A percentile compares a stretch with the other conserved stretches of the same genome.
Conservation (phyloP, 169 alveolate genomes). For the Babesia sp. region DNA sequence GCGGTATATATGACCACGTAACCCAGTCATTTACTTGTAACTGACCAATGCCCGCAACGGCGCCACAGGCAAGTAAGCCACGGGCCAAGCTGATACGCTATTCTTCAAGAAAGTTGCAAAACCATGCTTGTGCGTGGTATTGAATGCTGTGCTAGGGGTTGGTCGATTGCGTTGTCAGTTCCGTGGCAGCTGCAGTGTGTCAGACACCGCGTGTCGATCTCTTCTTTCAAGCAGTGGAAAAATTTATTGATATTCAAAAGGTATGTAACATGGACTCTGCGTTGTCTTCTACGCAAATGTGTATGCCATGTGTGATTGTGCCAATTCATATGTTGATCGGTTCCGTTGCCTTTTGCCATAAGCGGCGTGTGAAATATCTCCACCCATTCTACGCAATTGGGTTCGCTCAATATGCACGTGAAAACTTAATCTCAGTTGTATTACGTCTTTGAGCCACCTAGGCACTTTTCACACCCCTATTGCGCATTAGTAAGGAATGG, state of each 20-base stretch:
- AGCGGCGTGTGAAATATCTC: background rate
- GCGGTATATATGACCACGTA: constrained; percentile 8
- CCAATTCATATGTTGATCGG: background rate
- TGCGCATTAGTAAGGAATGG: background rate
- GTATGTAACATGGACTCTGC: constrained; percentile 19
- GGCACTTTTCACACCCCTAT: background rate
- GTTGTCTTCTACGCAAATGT: background rate
- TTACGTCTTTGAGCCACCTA: background rate
- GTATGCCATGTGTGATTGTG: background rate
- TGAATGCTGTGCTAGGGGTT: background rate
- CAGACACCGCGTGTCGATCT: constrained; percentile 50
- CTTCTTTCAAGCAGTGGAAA: constrained; percentile 63
- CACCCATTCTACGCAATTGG: background rate
- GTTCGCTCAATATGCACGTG: no score
- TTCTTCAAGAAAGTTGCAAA: background rate
- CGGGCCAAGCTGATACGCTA: background rate
- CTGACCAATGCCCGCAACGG: background rate
- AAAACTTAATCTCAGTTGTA: no score
- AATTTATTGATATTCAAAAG: constrained; percentile 58
- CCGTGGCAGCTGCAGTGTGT: constrained; percentile 21
- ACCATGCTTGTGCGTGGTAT: background rate
- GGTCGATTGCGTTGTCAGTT: background rate
- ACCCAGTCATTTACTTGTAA: constrained; percentile 15
- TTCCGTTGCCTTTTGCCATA: background rate
- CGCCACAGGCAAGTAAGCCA: background rate